Percentiles rank a stretch among this genome's conserved stretches.
phyloP scores from a whole-genome alignment of 1,139 yeast species.

The Suhomyces choctaworum region DNA sequence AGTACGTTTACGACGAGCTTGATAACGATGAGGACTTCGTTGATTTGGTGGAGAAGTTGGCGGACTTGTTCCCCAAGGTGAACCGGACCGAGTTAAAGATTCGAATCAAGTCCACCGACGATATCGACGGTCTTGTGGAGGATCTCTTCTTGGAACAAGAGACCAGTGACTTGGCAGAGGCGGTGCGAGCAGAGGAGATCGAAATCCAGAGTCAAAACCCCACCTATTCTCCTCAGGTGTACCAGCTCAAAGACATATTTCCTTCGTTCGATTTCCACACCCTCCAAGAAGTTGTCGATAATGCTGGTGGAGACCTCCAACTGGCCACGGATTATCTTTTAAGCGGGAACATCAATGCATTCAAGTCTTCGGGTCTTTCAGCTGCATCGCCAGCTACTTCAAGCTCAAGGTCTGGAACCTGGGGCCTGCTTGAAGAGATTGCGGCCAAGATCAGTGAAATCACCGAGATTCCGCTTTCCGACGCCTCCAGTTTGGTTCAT shows the following conservation, averaged over 20 bases:
- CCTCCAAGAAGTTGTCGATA: slow-evolving; percentile 18
- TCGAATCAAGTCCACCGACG: slow-evolving; percentile 22
- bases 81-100: slow-evolving; percentile 29
- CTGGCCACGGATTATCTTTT: slow-evolving; percentile 15
- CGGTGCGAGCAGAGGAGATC: slow-evolving; percentile 8
- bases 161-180: slow-evolving; percentile 13
- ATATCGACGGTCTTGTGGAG: slow-evolving; percentile 25
- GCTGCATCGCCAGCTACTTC: not conserved
- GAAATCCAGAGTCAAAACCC: slow-evolving; percentile 1
- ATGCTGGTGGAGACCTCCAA: slow-evolving; percentile 21
- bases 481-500: slow-evolving; percentile 14
- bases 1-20: slow-evolving; percentile 16
- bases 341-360: slow-evolving; percentile 11
- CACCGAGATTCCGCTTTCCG: slow-evolving; percentile 10
- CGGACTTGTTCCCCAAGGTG: slow-evolving; percentile 31
- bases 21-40: slow-evolving; percentile 20
- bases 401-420: slow-evolving; percentile 6
- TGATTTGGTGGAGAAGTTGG: slow-evolving; percentile 23
- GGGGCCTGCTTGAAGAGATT: slow-evolving; percentile 13
- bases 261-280: slow-evolving; percentile 20
- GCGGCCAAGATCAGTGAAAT: slow-evolving; percentile 11
- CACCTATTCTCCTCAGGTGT: slow-evolving; percentile 13
- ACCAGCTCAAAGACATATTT: slow-evolving; percentile 25
- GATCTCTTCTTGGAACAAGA: slow-evolving; percentile 23
- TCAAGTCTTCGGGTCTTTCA: not conserved